Evolutionary conservation across 176 grass and related monocot genomes (phyloP).

Genomic region (Bothriochloa decipiens): DNA sequence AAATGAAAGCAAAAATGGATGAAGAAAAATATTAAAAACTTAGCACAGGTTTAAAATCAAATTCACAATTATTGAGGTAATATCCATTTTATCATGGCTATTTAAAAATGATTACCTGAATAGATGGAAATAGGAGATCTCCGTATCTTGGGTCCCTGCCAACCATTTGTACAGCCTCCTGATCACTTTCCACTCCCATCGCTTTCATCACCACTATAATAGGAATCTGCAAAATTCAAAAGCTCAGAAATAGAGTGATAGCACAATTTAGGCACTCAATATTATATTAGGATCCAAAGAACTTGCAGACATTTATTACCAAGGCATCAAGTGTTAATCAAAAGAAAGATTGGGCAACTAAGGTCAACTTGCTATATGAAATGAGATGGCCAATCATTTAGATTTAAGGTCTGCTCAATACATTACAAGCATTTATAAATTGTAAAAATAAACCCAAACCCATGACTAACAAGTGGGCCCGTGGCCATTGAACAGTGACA

Average conservation of each 20-base stretch:
- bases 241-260: conserved; percentile 32
- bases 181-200: conserved; percentile 96
- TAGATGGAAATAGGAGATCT: conserved; percentile 77
- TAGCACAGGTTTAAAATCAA: conserved; percentile 21
- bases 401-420: background rate
- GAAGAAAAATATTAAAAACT: conserved; percentile 15
- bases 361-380: conserved; percentile 1
- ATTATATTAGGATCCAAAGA: conserved; percentile 19
- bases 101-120: conserved; percentile 62
- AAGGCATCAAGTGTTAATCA: background rate
- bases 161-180: conserved; percentile 94
- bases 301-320: background rate
- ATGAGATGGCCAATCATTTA: background rate
- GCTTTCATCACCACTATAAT: conserved; percentile 97
- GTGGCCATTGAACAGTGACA: background rate
- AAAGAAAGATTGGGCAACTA: conserved; percentile 3
- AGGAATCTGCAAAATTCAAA: conserved; percentile 72
- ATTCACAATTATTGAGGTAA: background rate
- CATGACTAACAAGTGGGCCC: background rate
- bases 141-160: conserved; percentile 91
- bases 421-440: background rate
- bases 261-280: conserved; percentile 20
- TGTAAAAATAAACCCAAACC: background rate
- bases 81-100: background rate
- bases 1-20: background rate